phyloP scores from a whole-genome alignment of 257 asterid genomes.

The Capsicum pubescens region DNA sequence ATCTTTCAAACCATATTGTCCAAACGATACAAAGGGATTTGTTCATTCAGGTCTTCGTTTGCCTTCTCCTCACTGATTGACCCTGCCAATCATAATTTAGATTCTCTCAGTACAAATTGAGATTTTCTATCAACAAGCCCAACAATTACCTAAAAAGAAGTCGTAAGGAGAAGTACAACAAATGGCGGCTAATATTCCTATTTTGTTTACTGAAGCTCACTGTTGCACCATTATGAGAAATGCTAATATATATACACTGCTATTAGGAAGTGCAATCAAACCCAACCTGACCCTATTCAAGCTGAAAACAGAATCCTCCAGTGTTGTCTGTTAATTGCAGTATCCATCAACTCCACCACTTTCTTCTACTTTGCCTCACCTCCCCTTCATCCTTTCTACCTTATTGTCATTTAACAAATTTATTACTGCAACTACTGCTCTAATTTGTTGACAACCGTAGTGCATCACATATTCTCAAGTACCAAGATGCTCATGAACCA shows the following conservation, averaged over 20 bases:
- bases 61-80: constrained; percentile 27
- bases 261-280: neutral
- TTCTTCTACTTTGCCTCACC: constrained; percentile 6
- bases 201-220: neutral
- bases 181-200: neutral
- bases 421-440: neutral
- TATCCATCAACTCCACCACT: neutral
- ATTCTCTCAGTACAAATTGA: constrained; percentile 10
- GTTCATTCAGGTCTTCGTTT: constrained; percentile 1
- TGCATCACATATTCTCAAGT: constrained; percentile 1
- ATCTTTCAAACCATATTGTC: constrained; percentile 24
- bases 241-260: neutral
- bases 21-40: constrained; percentile 27
- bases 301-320: neutral
- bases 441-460: neutral
- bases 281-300: neutral
- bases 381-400: constrained; percentile 1
- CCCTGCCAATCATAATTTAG: constrained; percentile 27
- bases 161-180: neutral
- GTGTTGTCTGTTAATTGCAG: neutral
- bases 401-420: neutral
- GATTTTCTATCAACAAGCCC: neutral
- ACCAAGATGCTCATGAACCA: neutral
- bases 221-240: neutral
- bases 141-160: neutral